Evolutionary conservation across 2,329 filamentous ascomycete genomes (phyloP), one percentile per base, ranked within the genome.

Genomic region (Ophiocordyceps camponoti-leonardi): DNA sequence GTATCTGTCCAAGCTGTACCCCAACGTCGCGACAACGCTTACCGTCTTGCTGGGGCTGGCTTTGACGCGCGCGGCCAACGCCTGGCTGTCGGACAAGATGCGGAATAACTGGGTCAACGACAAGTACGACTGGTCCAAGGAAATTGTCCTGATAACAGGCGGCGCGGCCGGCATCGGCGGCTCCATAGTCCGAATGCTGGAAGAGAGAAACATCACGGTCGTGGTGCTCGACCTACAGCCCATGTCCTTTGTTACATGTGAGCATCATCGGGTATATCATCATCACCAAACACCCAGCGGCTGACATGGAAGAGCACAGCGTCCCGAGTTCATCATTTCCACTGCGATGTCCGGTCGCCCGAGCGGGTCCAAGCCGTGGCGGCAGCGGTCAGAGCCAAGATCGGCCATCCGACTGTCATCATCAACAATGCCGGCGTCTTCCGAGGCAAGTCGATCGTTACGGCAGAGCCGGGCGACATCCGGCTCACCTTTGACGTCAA

Each of bases 161-260:
- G 84, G 84, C 8, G 77, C 79, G 40, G 75, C 76, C 46, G 84
- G 84, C 0, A 86, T 90, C 54, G 84, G 84, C 14, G 75, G 72
- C 19, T 64, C 72, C 35, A 69, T 86, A 3, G 81, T 82, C 14
- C 68, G 71, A 50, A 59, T 80, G 45, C 66, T 92, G n/a, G 78
- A 76, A 0, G 73, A 79, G 57, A 66, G 64, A 49, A 75, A 73
- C 1, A 67, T 83, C 52, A 82, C 75, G 51, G 79, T 87, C 31
- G 79, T 79, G 0, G 78, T 87, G 2, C 58, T 88, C 33, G 84
- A 90, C 61, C 69, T 85, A 31, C 76, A 81, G 53, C 68, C 70
- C 6, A 61, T 79, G 61, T 72, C 69, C 19, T 80, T 71, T 53
- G 58, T 68, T 31, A 62, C 65, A 43, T 57, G 70, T 73, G 58